Conservation (phyloP, 169 alveolate genomes). For the Babesia sp. region DNA sequence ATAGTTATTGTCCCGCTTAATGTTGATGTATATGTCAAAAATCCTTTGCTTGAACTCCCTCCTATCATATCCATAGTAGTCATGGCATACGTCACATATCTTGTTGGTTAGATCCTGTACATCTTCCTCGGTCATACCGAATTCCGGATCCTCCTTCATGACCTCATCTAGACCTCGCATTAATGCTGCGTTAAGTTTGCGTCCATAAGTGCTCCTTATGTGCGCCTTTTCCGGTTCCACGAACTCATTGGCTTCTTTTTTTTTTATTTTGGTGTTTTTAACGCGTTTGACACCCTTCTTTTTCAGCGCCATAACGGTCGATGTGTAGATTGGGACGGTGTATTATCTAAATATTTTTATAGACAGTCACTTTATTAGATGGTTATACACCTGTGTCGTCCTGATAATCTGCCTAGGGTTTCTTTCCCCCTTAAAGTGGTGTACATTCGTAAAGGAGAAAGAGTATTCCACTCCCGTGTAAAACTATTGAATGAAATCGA, state of each 20-base stretch:
- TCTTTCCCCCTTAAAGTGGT: too few relatives aligned
- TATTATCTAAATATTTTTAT: too few relatives aligned
- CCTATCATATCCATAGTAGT: constrained; percentile 21
- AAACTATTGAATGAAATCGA: too few relatives aligned
- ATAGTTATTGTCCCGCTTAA: constrained; percentile 68
- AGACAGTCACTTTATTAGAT: too few relatives aligned
- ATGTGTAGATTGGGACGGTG: too few relatives aligned
- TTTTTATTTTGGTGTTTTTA: not conserved
- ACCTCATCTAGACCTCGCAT: constrained; percentile 30
- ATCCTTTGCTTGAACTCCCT: constrained; percentile 68
- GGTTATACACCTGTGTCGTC: too few relatives aligned
- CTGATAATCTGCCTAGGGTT: too few relatives aligned
- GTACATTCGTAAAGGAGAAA: too few relatives aligned
- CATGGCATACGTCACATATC: constrained; percentile 56
- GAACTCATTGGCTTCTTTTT: not conserved
- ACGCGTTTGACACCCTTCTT: constrained; percentile 22
- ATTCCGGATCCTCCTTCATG: not conserved
- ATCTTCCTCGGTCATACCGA: constrained; percentile 36
- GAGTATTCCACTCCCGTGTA: too few relatives aligned
- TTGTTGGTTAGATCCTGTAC: constrained; percentile 9
- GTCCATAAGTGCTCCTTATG: constrained; percentile 48
- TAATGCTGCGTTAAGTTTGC: constrained; percentile 28
- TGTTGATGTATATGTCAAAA: constrained; percentile 66
- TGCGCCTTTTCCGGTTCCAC: constrained; percentile 33
- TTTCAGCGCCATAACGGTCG: constrained; percentile 30